A percentile compares a stretch with the other conserved stretches of the same genome.
phyloP scores from a whole-genome alignment of 2,329 filamentous ascomycete genomes.

The Diaporthe sp. region DNA sequence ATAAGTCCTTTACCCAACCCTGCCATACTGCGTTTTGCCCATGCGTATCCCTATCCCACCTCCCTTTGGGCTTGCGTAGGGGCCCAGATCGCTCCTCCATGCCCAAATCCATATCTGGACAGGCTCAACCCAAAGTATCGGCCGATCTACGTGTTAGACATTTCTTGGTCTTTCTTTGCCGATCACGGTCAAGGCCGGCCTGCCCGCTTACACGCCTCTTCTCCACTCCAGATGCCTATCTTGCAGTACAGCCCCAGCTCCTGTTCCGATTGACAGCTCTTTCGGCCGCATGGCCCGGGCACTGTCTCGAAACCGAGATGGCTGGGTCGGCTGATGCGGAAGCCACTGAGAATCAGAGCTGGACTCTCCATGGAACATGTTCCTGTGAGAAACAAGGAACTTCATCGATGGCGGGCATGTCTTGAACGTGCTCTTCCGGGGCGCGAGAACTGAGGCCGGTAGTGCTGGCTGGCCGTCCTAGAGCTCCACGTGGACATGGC shows the following conservation, averaged over 20 bases:
- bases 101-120: not conserved
- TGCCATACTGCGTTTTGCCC: not conserved
- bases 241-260: not conserved
- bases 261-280: not conserved
- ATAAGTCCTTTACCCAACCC: not conserved
- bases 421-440: not conserved
- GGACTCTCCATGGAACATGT: not conserved
- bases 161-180: constrained; percentile 1
- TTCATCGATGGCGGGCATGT: not conserved
- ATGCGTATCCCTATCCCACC: not conserved
- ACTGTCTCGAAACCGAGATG: not conserved
- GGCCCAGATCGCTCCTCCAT: not conserved
- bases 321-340: not conserved
- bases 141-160: not conserved
- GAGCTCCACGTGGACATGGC: constrained; percentile 10
- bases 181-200: not conserved
- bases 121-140: not conserved
- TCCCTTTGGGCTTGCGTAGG: not conserved
- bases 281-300: not conserved
- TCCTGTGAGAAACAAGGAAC: not conserved
- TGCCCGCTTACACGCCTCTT: constrained; percentile 2
- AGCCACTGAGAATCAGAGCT: not conserved
- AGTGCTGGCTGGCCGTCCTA: constrained; percentile 15
- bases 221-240: not conserved
- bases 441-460: not conserved